A percentile compares a stretch with the other conserved stretches of the same genome.
Evolutionary conservation across 1,139 yeast genomes (phyloP).

Genomic region (Diutina catenulata): DNA sequence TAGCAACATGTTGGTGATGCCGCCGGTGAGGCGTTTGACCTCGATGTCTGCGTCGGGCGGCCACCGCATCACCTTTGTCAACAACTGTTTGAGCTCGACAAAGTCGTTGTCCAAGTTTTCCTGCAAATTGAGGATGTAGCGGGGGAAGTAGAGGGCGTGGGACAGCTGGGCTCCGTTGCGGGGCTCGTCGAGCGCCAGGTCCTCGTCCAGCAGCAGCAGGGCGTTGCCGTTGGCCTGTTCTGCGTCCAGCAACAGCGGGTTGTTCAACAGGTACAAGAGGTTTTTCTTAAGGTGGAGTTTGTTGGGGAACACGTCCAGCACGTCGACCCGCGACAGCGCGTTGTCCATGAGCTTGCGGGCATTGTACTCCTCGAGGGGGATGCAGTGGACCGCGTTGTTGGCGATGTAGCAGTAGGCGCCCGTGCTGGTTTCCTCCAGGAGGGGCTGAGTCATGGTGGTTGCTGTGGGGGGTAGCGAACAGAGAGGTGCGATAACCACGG

Average conservation of each 20-base stretch:
- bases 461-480: too few relatives aligned
- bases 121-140: conserved; percentile 21
- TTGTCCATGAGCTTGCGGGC: conserved; percentile 1
- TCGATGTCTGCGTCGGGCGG: conserved; percentile 13
- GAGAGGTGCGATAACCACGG: too few relatives aligned
- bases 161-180: conserved; percentile 9
- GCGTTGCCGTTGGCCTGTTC: conserved; percentile 6
- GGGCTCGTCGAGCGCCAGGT: background rate
- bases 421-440: background rate
- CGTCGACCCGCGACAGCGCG: background rate
- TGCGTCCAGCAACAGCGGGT: conserved; percentile 29
- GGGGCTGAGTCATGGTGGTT: background rate
- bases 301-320: conserved; percentile 5
- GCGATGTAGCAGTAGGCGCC: conserved; percentile 4
- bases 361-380: conserved; percentile 4
- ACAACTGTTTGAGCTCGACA: conserved; percentile 21
- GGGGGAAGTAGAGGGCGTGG: conserved; percentile 30
- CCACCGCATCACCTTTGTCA: conserved; percentile 29
- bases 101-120: conserved; percentile 21
- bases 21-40: conserved; percentile 49
- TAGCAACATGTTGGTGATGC: conserved; percentile 66
- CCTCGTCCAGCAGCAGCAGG: conserved; percentile 7
- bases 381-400: background rate
- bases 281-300: conserved; percentile 16
- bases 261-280: conserved; percentile 29